Percentiles rank a stretch among this genome's conserved stretches.
Evolutionary conservation across 2,329 filamentous ascomycete species (phyloP).

Genomic region (Trichophyton simii): DNA sequence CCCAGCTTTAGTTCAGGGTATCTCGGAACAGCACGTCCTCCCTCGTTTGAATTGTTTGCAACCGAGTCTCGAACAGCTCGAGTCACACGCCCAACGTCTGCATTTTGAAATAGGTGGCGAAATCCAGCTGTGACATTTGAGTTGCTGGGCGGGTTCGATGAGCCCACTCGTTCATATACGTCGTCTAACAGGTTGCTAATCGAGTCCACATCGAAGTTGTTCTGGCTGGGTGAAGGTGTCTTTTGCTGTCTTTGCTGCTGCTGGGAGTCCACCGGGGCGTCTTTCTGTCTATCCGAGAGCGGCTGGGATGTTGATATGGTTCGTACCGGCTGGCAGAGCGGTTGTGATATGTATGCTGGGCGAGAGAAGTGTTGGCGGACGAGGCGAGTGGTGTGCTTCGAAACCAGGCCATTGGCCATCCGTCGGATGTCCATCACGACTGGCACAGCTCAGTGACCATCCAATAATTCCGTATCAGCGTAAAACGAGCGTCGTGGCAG

Average conservation of each 20-base stretch:
- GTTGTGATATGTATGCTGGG: neutral
- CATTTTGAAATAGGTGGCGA: neutral
- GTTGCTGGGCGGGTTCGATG: neutral
- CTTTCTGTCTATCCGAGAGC: neutral
- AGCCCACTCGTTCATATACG: neutral
- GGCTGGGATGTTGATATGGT: neutral
- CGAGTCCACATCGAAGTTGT: neutral
- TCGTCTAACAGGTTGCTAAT: neutral
- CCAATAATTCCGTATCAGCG: neutral
- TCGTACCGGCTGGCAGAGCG: neutral
- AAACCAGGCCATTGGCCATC: slow-evolving; percentile 10
- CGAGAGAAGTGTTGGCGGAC: neutral
- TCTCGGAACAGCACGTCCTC: neutral
- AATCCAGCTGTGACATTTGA: neutral
- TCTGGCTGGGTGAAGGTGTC: neutral
- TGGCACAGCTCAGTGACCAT: neutral
- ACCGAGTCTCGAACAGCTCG: neutral
- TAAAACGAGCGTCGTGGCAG: neutral
- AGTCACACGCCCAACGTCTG: neutral
- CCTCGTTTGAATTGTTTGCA: neutral
- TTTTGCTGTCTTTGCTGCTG: neutral
- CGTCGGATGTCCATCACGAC: slow-evolving; percentile 11
- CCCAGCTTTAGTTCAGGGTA: slow-evolving; percentile 15
- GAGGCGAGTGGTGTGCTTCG: neutral
- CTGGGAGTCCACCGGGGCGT: neutral